These are phyloP conservation scores for Neoscytalidium dimidiatum DNA, from an alignment of 2,329 filamentous ascomycete genomes.

Conservation along the genomic window DNA sequence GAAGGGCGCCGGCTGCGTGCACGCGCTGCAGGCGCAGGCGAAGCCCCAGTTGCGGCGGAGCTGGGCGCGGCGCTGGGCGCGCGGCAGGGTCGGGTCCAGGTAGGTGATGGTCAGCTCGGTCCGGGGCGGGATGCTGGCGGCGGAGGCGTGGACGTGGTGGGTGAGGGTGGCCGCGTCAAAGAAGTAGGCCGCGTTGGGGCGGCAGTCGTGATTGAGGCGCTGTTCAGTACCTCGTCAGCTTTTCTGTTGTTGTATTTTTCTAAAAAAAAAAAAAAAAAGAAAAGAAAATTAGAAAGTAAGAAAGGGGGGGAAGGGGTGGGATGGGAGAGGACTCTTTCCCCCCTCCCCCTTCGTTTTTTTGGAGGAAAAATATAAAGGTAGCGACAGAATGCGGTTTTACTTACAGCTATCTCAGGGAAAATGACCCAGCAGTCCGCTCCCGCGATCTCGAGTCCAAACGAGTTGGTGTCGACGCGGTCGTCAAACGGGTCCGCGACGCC, in stretches of 20 bases:
- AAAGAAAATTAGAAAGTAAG: no score
- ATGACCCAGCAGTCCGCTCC: constrained; percentile 29
- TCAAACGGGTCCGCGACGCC: constrained; percentile 32
- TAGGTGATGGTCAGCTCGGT: constrained; percentile 49
- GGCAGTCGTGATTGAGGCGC: constrained; percentile 37
- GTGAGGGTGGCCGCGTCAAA: constrained; percentile 40
- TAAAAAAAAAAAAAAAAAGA: no score
- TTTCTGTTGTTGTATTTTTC: no score
- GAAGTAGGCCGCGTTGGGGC: constrained; percentile 44
- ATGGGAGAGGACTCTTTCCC: no score
- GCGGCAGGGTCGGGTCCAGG: constrained; percentile 38
- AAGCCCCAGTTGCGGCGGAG: constrained; percentile 43
- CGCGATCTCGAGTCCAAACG: constrained; percentile 33
- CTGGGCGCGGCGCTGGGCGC: constrained; percentile 32
- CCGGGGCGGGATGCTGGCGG: constrained; percentile 36
- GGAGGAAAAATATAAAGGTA: no score
- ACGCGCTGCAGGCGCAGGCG: constrained; percentile 40
- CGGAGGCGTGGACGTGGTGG: constrained; percentile 43
- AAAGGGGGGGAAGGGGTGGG: not conserved
- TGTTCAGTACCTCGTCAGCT: no score
- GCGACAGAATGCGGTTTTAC: not conserved
- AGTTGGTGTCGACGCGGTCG: constrained; percentile 38
- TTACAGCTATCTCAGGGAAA: constrained; percentile 37
- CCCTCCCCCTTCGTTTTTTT: no score
- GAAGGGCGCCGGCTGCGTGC: constrained; percentile 33